Conservation (phyloP, 1,284 basidiomycete species). For the Naganishia albida region DNA sequence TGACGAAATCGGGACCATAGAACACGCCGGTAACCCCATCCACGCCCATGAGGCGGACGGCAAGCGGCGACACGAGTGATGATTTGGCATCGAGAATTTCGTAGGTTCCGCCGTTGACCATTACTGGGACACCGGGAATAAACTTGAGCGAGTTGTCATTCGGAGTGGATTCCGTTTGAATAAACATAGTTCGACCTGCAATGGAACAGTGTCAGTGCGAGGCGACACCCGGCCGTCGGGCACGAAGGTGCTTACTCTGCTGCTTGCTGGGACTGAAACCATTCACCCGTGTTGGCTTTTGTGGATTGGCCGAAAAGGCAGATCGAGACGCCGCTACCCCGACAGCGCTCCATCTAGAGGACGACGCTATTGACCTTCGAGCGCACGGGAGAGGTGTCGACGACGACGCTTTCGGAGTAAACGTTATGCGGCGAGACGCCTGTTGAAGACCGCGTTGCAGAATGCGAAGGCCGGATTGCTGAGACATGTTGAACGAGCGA, state of each 20-base stretch:
- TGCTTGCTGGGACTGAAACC: not conserved
- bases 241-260: slow-evolving; percentile 11
- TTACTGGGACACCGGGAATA: slow-evolving; percentile 87
- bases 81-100: slow-evolving; percentile 90
- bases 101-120: slow-evolving; percentile 76
- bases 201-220: not conserved
- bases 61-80: slow-evolving; percentile 82
- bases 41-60: slow-evolving; percentile 87
- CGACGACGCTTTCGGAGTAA: not conserved
- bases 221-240: too few species aligned
- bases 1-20: slow-evolving; percentile 97
- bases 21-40: slow-evolving; percentile 87
- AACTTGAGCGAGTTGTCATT: slow-evolving; percentile 98
- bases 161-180: slow-evolving; percentile 94
- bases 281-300: not conserved
- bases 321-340: not conserved
- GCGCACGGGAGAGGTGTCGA: not conserved
- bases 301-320: not conserved
- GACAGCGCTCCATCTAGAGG: not conserved
- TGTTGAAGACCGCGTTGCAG: slow-evolving; percentile 19
- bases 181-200: slow-evolving; percentile 86
- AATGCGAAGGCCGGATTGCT: slow-evolving; percentile 11
- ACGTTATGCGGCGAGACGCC: slow-evolving; percentile 1
- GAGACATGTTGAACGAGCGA: slow-evolving; percentile 6
- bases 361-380: slow-evolving; percentile 2